Percentiles rank a stretch among this genome's conserved stretches.
These are phyloP conservation scores for Syzygium aqueum DNA, from an alignment of 345 rosid species.

Conservation along the genomic window DNA sequence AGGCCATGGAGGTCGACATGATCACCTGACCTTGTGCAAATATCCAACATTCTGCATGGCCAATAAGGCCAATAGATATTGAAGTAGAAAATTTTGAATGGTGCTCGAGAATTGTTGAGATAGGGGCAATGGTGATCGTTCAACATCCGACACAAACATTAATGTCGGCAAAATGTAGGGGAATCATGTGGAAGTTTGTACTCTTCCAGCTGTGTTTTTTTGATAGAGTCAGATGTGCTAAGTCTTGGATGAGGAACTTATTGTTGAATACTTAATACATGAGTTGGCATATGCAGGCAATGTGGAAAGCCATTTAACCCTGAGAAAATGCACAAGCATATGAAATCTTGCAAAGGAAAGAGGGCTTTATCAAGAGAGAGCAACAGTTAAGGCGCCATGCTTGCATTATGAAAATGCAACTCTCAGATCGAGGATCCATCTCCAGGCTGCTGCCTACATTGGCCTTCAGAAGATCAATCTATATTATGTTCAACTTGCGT, in stretches of 20 bases:
- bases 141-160: not conserved
- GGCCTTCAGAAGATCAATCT: not conserved
- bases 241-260: not conserved
- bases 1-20: not conserved
- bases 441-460: not conserved
- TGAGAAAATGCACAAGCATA: slow-evolving; percentile 64
- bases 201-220: not conserved
- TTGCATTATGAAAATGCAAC: not conserved
- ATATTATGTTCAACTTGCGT: not conserved
- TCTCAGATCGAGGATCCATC: not conserved
- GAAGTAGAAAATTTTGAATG: not conserved
- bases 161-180: not conserved
- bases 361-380: slow-evolving; percentile 11
- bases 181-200: not conserved
- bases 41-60: not conserved
- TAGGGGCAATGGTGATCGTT: not conserved
- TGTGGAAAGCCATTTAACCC: slow-evolving; percentile 70
- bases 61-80: not conserved
- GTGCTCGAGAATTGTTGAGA: not conserved
- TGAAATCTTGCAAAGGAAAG: slow-evolving; percentile 58
- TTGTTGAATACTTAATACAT: not conserved
- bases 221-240: not conserved
- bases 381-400: not conserved
- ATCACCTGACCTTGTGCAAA: not conserved
- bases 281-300: slow-evolving; percentile 37